These are phyloP conservation scores for Tuber indicum DNA, from an alignment of 495 filamentous ascomycete genomes.

Conservation along the genomic window DNA sequence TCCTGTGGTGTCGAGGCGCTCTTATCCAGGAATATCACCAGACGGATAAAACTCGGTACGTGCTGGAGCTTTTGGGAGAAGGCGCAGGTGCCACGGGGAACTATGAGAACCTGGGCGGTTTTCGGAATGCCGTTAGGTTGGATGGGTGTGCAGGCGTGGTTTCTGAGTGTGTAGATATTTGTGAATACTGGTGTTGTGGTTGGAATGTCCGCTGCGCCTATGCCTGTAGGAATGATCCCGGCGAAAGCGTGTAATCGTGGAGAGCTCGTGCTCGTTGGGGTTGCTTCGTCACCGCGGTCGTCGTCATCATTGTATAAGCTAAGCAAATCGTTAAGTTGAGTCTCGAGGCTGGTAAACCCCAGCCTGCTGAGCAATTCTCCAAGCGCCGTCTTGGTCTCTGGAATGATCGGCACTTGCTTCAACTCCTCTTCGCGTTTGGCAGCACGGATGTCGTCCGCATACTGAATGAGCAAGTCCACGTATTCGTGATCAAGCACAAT, in stretches of 20 bases:
- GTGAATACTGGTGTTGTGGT: constrained; percentile 20
- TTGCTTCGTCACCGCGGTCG: constrained; percentile 15
- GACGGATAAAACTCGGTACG: constrained; percentile 67
- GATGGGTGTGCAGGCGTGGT: constrained; percentile 60
- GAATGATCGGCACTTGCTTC: constrained; percentile 11
- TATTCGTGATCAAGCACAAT: constrained; percentile 23
- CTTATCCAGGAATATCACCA: constrained; percentile 75
- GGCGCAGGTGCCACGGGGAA: constrained; percentile 76
- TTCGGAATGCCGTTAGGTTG: constrained; percentile 52
- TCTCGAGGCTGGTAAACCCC: constrained; percentile 18
- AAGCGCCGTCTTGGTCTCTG: constrained; percentile 27
- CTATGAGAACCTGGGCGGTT: constrained; percentile 61
- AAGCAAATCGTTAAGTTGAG: constrained; percentile 38
- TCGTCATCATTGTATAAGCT: constrained; percentile 23
- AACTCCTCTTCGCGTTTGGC: constrained; percentile 18
- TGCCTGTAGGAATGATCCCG: constrained; percentile 48
- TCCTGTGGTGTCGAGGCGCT: constrained; percentile 47
- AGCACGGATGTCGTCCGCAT: constrained; percentile 21
- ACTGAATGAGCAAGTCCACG: constrained; percentile 36
- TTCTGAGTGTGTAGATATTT: constrained; percentile 62
- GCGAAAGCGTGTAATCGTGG: constrained; percentile 37
- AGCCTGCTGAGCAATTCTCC: constrained; percentile 30
- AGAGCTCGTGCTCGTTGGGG: constrained; percentile 29
- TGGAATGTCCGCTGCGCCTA: constrained; percentile 54
- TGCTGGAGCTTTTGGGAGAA: constrained; percentile 77